Evolutionary conservation across 2,329 filamentous ascomycete genomes (phyloP), one percentile per base, ranked within the genome.

Genomic region (Knoxdaviesia proteae): DNA sequence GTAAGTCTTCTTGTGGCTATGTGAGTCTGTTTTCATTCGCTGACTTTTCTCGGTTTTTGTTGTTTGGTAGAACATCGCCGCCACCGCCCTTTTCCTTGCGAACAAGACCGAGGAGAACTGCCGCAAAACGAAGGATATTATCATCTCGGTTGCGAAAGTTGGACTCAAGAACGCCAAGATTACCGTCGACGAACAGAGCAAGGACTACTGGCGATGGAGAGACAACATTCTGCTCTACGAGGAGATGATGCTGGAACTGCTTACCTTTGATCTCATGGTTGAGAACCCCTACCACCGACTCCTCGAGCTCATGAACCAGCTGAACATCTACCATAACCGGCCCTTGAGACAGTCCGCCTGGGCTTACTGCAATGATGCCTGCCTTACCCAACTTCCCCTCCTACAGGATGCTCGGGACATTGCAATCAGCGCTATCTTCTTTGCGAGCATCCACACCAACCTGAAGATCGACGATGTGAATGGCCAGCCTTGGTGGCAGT

Each of bases 31-130:
- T 30, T 32, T 37, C 9, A 34, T 34, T 2, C n/a, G n/a, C 11
- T 7, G 6, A 9, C n/a, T 29, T 33, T 40, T 20, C 10, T 10
- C 38, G 34, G 7, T 20, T 20, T 36, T 9, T n/a, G 7, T 33
- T 7, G 8, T 8, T 32, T n/a, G 37, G 48, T 53, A 80, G 76
- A 79, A 79, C 52, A 84, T 93, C 46, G 90, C 87, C 7, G 90
- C 87, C 0, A 94, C 87, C 1, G 74, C 86, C 2, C 68, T 98
- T 2, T 98, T 96, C 52, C 71, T 98, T 7, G 88, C 90, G 6
- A 94, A 92, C 51, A 98, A 98, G 58, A 88, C 92, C 20, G 88
- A 98, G 56, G 90, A 98, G 57, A 94, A 92, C 56, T 92, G 86
- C 55, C 79, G 88, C 40, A 94, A 94, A 61, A 94, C 94, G 51